Base-by-base conservation (phyloP, 2,329 filamentous ascomycete genomes). In the Colletotrichum spinosum region DNA sequence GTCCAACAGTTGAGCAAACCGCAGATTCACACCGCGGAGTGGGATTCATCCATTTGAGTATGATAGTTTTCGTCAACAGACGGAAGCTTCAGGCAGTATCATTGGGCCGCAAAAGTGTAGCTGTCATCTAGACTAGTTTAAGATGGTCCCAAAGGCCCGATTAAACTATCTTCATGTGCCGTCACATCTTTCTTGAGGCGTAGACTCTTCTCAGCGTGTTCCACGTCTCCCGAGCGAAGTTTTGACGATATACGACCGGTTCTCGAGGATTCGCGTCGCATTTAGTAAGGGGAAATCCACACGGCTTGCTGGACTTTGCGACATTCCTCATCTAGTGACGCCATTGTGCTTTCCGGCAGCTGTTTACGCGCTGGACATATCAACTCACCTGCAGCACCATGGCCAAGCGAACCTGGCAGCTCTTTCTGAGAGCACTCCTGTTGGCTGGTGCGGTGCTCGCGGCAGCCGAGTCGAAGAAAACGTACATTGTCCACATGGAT, bases 21-120 rank as follows among this genome's bases (percentile, higher is more conserved):
- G 25, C 25, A 5, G 25, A 25, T 25, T 5, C 4, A 25, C 25
- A 25, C 25, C 4, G 25, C 25, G 25, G 25, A 25, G 25, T 25
- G 25, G 4, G 1, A 25, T 25, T 25, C 25, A 25, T 3, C 25
- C 25, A 25, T 25, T 25, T 25, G 25, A 5, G 3, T 25, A 25
- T 25, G 25, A 25, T 25, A 25, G 25, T 25, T 25, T 25, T 25
- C 4, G 25, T 25, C 25, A 25, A 25, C 25, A 25, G 25, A 1
- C 4, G 25, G 25, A 25, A 5, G 25, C 25, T 72, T 34, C 34
- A 51, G n/a, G 2, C 4, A 12, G 25, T 51, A 37, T 51, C 8
- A 51, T 51, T 51, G 49, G 34, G 2, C 15, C 9, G 15, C 13
- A 48, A 15, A 4, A 48, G 11, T 25, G 45, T 48, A 48, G n/a